Evolutionary conservation across 495 filamentous ascomycete species (phyloP).

Genomic region (Pseudomonodictys pantanalensis): DNA sequence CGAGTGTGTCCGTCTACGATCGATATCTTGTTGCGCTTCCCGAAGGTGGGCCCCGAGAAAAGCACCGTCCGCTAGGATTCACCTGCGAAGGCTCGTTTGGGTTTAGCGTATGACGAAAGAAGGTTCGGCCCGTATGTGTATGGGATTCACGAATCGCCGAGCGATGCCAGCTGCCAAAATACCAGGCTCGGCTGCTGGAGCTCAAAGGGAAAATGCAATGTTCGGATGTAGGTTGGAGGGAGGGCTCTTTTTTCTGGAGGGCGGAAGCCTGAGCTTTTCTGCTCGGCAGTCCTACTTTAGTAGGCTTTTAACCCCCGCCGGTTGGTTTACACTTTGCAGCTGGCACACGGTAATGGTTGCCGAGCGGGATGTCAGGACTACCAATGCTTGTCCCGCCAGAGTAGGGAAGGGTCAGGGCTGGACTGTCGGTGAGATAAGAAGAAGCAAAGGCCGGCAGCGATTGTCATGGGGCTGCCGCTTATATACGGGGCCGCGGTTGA

Average conservation of each 20-base stretch:
- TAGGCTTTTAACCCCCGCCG: slow-evolving; percentile 2
- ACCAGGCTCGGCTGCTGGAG: background rate
- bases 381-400: background rate
- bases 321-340: slow-evolving; percentile 4
- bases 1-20: no score
- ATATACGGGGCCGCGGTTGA: slow-evolving; percentile 4
- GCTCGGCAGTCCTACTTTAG: background rate
- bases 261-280: background rate
- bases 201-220: background rate
- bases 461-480: slow-evolving; percentile 10
- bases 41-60: no score
- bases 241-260: background rate
- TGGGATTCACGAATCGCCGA: background rate
- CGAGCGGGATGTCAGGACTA: background rate
- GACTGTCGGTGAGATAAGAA: slow-evolving; percentile 19
- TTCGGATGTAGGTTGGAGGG: background rate
- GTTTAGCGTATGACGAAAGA: slow-evolving; percentile 8
- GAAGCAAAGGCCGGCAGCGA: background rate
- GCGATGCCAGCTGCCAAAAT: background rate
- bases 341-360: background rate
- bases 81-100: slow-evolving; percentile 1
- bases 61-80: no score
- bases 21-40: no score
- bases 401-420: background rate
- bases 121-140: slow-evolving; percentile 17